Base-by-base conservation (phyloP, 1,139 yeast genomes). In the Hanseniaspora uvarum region DNA sequence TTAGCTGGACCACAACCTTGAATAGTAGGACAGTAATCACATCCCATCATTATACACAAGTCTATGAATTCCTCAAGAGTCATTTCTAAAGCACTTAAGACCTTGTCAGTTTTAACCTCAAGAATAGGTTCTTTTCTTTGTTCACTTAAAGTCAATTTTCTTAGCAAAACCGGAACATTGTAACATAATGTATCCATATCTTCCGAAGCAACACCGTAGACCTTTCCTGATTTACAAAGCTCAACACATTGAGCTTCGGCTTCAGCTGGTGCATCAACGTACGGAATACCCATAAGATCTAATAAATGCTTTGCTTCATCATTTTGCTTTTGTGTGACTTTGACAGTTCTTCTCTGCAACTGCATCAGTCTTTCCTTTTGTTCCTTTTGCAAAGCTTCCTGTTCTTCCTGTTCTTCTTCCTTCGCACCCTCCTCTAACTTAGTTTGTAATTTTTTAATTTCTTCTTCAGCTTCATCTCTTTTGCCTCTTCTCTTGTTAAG, bases 171-270 rank as follows among this genome's bases (percentile, higher is more conserved):
- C 2, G 96, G 94, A 1, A 97, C 86, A 55, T 80, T 81, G 66
- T 92, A 92, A 63, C 97, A 92, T 56, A 92, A 69, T 0, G 98
- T 94, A 69, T 92, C 99, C 98, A 92, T 92, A 78, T 92, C 99
- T 67, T 92, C 99, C 3, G 95, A 86, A 0, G 97, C 99, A 2
- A 98, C 96, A 12, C 95, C 98, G 66, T 81, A 92, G 0, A 92
- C 97, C 64, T 83, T 83, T 4, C 95, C 96, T 16, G 80, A 79
- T 57, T 80, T 78, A 1, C 97, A 96, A 56, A 92, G 71, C 59
- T 81, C 94, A 0, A 98, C 98, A 72, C 98, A 92, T 64, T 92
- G 97, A 0, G 98, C 96, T 66, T 92, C 99, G 0, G 99, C 99
- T 68, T 92, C 99, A 67, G 96, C 84, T 0, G 99, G 98, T 0